Base-by-base conservation (phyloP, 768 basidiomycete species). In the Obba rivulosa region DNA sequence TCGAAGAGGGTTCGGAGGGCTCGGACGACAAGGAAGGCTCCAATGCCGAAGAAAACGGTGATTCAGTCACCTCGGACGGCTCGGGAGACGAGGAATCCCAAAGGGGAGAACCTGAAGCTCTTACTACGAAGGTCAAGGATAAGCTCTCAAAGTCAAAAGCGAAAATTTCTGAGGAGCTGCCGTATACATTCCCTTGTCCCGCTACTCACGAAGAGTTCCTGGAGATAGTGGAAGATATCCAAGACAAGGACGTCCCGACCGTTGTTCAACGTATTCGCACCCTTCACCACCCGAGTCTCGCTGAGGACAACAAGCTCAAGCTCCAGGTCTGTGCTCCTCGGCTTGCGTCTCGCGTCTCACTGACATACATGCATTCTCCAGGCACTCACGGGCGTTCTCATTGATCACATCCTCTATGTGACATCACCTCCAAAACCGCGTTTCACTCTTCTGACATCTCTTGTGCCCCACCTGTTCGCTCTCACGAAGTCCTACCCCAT, bases 171-270 rank as follows among this genome's bases (percentile, higher is more conserved):
- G 76, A 79, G 45, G 90, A 92, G 49, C 74, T 98, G 3, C 96
- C 96, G 0, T 99, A 80, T 64, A 97, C 91, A 1, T 98, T 97
- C 65, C 77, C 87, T 37, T 95, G 92, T 59, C 96, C 96, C 0
- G 65, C 76, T 14, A 81, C 72, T 10, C 93, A 98, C 57, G 88
- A 90, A 40, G 92, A 57, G 49, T 87, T 98, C 55, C 74, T 95
- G n/a, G 79, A 85, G 20, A 85, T 95, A 14, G 62, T 97, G 2
- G 78, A 85, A 17, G 75, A 74, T 35, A 64, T 93, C 18, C 73
- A 79, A 14, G 87, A 91, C 37, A 69, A 78, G 22, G 85, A 95
- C 51, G 63, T 95, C 2, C 79, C 83, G 3, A 82, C 73, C 0
- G 91, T 97, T 2, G 73, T 97, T 31, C 86, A 97, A 60, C 86